These are phyloP conservation scores for Mucor saturninus DNA, from an alignment of 371 early-diverging fungal species.

Conservation along the genomic window DNA sequence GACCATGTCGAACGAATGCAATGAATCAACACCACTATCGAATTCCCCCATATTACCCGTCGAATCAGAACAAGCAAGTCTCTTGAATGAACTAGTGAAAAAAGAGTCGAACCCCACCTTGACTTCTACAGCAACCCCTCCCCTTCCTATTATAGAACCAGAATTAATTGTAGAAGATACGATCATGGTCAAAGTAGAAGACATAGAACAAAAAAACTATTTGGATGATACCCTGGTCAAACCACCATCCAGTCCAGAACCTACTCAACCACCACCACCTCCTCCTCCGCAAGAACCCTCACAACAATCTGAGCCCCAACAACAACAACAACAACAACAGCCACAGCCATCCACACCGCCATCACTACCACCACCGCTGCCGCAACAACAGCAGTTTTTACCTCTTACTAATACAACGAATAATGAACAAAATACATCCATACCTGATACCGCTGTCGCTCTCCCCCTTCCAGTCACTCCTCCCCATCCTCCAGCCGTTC, in stretches of 20 bases:
- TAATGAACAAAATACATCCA: too few relatives aligned
- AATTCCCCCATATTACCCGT: not conserved
- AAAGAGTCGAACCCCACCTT: not conserved
- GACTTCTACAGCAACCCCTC: not conserved
- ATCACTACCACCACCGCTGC: not conserved
- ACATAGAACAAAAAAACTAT: not conserved
- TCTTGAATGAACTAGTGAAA: not conserved
- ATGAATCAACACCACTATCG: not conserved
- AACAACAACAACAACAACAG: not conserved
- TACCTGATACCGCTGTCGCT: too few relatives aligned
- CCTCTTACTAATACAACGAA: too few relatives aligned
- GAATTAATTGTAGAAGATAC: constrained; percentile 1
- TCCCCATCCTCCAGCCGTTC: too few relatives aligned
- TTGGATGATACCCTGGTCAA: constrained; percentile 21
- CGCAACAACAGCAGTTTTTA: not conserved
- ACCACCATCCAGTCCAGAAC: constrained; percentile 8
- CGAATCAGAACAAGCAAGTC: not conserved
- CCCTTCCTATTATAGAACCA: constrained; percentile 2
- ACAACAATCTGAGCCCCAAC: not conserved
- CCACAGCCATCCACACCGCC: not conserved
- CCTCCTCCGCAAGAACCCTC: not conserved
- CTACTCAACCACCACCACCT: not conserved
- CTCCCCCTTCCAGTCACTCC: too few relatives aligned
- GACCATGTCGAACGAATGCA: constrained; percentile 9
- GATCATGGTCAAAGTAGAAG: constrained; percentile 6